A percentile compares a stretch with the other conserved stretches of the same genome.
Evolutionary conservation across 2,329 filamentous ascomycete genomes (phyloP).

Genomic region (Fusarium pseudocircinatum): DNA sequence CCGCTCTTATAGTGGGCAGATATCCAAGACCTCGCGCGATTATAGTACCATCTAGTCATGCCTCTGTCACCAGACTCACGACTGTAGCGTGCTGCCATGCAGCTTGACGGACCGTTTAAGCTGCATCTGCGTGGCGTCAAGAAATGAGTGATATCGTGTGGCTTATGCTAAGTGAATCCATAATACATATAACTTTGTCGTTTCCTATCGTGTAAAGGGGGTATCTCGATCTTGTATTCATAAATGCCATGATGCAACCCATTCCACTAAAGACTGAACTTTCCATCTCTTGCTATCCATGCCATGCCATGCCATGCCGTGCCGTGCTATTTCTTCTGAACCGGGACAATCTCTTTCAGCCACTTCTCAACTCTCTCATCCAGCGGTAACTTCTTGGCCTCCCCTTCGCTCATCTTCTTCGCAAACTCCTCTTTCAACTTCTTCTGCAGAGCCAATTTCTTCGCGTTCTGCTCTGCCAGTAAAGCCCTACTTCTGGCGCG

Average conservation of each 20-base stretch:
- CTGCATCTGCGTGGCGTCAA: conserved; percentile 11
- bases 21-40: background rate
- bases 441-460: conserved; percentile 1
- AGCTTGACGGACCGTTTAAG: background rate
- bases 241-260: conserved; percentile 19
- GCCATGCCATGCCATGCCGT: background rate
- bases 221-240: conserved; percentile 35
- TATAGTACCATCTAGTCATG: conserved; percentile 6
- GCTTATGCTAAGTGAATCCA: background rate
- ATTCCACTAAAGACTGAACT: background rate
- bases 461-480: conserved; percentile 5
- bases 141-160: background rate
- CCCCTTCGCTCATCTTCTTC: conserved; percentile 36
- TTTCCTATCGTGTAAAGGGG: conserved; percentile 20
- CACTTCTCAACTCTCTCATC: conserved; percentile 37
- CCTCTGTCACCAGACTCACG: background rate
- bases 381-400: conserved; percentile 33
- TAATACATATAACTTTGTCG: conserved; percentile 1
- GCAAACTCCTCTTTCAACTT: conserved; percentile 28
- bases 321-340: background rate
- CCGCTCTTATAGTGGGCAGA: conserved; percentile 20
- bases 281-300: conserved; percentile 9
- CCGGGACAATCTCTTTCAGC: conserved; percentile 34
- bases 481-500: conserved; percentile 1
- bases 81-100: background rate